These are phyloP conservation scores for Lachnellula occidentalis DNA, from an alignment of 2,329 filamentous ascomycete species.

Conservation along the genomic window DNA sequence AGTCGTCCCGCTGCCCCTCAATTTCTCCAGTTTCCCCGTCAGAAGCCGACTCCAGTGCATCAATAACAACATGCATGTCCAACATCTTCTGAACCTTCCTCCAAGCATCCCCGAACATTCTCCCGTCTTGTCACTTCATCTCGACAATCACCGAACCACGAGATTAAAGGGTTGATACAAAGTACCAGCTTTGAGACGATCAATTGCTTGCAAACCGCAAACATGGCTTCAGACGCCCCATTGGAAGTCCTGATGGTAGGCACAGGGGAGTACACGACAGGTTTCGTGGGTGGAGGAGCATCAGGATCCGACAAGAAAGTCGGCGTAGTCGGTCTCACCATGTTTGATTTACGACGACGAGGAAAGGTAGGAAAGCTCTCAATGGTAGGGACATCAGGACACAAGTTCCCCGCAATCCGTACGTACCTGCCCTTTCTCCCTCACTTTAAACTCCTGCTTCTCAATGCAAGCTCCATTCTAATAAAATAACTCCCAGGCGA, in stretches of 20 bases:
- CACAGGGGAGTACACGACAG: slow-evolving; percentile 95
- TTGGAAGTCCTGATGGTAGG: slow-evolving; percentile 43
- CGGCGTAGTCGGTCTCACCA: slow-evolving; percentile 81
- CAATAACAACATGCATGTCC: neutral
- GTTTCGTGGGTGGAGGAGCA: slow-evolving; percentile 77
- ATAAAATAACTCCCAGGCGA: slow-evolving; percentile 51
- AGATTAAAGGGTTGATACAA: neutral
- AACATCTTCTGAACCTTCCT: slow-evolving; percentile 1
- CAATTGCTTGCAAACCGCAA: neutral
- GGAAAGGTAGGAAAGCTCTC: slow-evolving; percentile 81
- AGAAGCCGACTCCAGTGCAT: neutral
- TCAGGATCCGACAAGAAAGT: slow-evolving; percentile 94
- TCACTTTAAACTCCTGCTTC: too few relatives aligned
- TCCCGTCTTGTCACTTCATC: neutral
- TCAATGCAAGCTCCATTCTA: neutral
- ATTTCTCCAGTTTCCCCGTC: slow-evolving; percentile 13
- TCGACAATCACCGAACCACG: too few relatives aligned
- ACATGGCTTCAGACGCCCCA: slow-evolving; percentile 10
- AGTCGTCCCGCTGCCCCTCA: slow-evolving; percentile 10
- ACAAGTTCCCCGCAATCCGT: slow-evolving; percentile 90
- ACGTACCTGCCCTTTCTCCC: slow-evolving; percentile 10
- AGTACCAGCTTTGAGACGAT: neutral
- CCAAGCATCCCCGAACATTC: slow-evolving; percentile 1
- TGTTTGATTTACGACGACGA: slow-evolving; percentile 82
- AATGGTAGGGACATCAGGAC: slow-evolving; percentile 87